Base-by-base conservation (phyloP, 148 eudicot species). In the Amaranthus palmeri region DNA sequence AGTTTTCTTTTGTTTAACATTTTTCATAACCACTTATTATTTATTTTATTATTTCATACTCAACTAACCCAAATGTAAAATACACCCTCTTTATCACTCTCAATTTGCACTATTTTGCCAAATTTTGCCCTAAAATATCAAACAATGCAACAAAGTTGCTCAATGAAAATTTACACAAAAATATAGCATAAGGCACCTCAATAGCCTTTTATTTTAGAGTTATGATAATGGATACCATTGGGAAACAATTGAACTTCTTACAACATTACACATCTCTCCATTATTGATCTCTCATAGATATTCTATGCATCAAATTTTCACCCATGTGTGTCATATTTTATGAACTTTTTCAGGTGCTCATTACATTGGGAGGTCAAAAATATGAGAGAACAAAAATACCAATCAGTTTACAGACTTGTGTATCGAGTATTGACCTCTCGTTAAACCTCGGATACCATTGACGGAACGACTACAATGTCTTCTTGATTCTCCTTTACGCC, bases 401-500 rank as follows among this genome's bases (percentile, higher is more conserved):
- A 72, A 41, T 65, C 54, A 69, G 45, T 10, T 54, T 49, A 64
- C 66, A 62, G 1, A 49, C 47, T 60, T 18, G 36, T 54, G 48
- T 6, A 25, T 25, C 36, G 36, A 1, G 42, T 61, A 7, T 48
- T 43, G 10, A 63, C 43, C 60, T 46, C n/a, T 57, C 18, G 61
- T 57, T 57, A 6, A 17, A 15, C 40, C 40, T 57, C 17, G 7
- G 53, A 12, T 45, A 70, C 48, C 57, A 41, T 8, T 4, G 25
- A 45, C 0, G 40, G 55, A 13, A 67, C 47, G 40, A 67, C 71
- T 67, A 14, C 11, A n/a, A 12, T 48, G 54, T 13, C 43, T 15
- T 72, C 61, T 78, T 44, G 74, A 17, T 54, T 53, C 53, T 79
- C 73, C 54, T 10, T 13, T 2, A 4, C 67, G 57, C 79, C 81